Conservation (phyloP, 345 rosid genomes). For the Gossypium herbaceum region DNA sequence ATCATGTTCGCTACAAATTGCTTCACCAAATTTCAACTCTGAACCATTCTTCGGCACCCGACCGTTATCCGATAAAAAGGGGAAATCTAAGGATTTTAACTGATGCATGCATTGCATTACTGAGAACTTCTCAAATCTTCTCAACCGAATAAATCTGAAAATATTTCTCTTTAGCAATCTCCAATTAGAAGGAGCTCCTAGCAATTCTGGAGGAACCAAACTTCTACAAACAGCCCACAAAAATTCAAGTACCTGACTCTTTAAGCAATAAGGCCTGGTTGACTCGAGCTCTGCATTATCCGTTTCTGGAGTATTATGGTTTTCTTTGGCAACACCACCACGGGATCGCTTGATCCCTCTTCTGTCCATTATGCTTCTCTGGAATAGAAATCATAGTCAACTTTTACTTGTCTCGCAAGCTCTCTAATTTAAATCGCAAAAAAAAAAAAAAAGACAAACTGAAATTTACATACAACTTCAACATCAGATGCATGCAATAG, state of each 20-base stretch:
- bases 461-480: not conserved
- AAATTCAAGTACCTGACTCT: slow-evolving; percentile 66
- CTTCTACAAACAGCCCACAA: slow-evolving; percentile 75
- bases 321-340: slow-evolving; percentile 14
- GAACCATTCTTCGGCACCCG: slow-evolving; percentile 18
- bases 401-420: not conserved
- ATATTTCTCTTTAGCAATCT: slow-evolving; percentile 63
- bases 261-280: slow-evolving; percentile 48
- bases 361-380: slow-evolving; percentile 29
- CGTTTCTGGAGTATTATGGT: slow-evolving; percentile 11
- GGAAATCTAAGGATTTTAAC: slow-evolving; percentile 48
- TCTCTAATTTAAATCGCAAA: not conserved
- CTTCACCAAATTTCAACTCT: slow-evolving; percentile 20
- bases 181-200: slow-evolving; percentile 64
- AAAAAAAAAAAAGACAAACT: not conserved
- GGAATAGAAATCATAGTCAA: slow-evolving; percentile 20
- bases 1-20: slow-evolving; percentile 23
- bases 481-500: not conserved
- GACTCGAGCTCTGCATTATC: slow-evolving; percentile 24
- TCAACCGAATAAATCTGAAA: slow-evolving; percentile 51
- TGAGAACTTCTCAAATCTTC: slow-evolving; percentile 71
- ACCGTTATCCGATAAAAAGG: slow-evolving; percentile 42
- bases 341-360: slow-evolving; percentile 13
- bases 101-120: slow-evolving; percentile 53
- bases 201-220: slow-evolving; percentile 63